Base-by-base conservation (phyloP, 2,329 filamentous ascomycete species). In the Aspergillus ochraceus region DNA sequence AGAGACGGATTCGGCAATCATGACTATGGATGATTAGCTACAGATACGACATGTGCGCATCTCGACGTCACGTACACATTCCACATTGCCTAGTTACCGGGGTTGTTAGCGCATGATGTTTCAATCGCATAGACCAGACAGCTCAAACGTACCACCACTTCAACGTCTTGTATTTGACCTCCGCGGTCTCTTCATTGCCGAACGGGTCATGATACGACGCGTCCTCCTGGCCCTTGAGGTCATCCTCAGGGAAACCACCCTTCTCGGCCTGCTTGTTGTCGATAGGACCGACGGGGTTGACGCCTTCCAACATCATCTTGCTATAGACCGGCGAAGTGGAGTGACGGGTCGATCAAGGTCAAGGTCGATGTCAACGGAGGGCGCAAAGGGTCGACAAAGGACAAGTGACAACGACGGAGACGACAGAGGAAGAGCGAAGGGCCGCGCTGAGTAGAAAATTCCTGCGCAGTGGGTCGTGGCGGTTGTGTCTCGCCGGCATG, bases 1-100 rank as follows among this genome's bases (percentile, higher is more conserved):
- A 12, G 81, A 84, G 36, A 85, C 80, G 17, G 81, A 84, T 66
- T 85, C 83, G 3, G 83, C 83, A 24, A 85, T 79, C 80, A 85
- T 84, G 59, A 84, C 76, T 72, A 47, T 26, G 30, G 52, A 26
- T 24, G 17, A 19, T 50, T 20, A 24, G 12, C 26, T 9, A 26
- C 19, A 14, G 24, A 11, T 36, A 32, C 11, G 14, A 30, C 66
- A 36, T 32, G 17, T 11, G 22, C 17, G 12, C 26, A 29, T 29
- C 26, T 42, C 39, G 9, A 61, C 59, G 24, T 71, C 10, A 61
- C 62, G 29, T 71, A 77, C 74, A 71, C 66, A 77, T 68, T 58
- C 73, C 72, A 32, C 71, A 71, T 64, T 79, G 73, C 74, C 75
- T 66, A 42, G 14, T 14, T 12, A 17, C 32, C 5, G 14, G 42